Percentiles rank a stretch among this genome's conserved stretches.
Conservation (phyloP, 2,329 filamentous ascomycete genomes). For the Leptographium radiaticola region DNA sequence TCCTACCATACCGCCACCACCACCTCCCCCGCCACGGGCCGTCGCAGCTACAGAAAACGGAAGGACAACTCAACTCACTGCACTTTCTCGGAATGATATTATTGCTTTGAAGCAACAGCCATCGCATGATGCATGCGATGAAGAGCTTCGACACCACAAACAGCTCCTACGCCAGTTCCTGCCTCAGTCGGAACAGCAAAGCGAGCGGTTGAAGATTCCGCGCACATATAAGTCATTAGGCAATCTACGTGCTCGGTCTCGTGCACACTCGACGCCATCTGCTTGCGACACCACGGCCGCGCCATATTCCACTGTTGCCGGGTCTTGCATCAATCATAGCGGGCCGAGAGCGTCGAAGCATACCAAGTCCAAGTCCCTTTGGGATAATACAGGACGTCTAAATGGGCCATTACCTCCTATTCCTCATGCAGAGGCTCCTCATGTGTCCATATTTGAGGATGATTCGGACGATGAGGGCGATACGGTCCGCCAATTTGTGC, state of each 20-base stretch:
- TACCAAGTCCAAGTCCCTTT: slow-evolving; percentile 2
- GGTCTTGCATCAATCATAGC: background rate
- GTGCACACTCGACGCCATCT: slow-evolving; percentile 1
- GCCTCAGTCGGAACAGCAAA: background rate
- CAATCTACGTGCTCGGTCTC: slow-evolving; percentile 8
- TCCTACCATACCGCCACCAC: background rate
- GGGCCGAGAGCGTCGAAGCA: background rate
- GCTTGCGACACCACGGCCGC: background rate
- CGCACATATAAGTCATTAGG: slow-evolving; percentile 9
- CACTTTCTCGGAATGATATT: background rate
- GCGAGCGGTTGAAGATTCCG: background rate
- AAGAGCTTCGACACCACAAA: slow-evolving; percentile 7
- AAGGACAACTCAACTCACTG: background rate
- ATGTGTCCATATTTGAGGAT: slow-evolving; percentile 11
- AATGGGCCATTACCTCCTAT: background rate
- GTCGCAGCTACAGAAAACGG: background rate
- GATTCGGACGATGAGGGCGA: slow-evolving; percentile 12
- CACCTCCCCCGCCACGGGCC: slow-evolving; percentile 1
- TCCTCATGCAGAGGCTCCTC: background rate
- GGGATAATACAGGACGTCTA: background rate
- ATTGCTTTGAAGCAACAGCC: background rate
- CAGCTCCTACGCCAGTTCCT: slow-evolving; percentile 8
- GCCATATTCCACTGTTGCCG: background rate
- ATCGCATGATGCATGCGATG: background rate
- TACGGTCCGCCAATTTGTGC: slow-evolving; percentile 9